A percentile compares a stretch with the other conserved stretches of the same genome.
Evolutionary conservation across 495 filamentous ascomycete genomes (phyloP).

Genomic region (Recurvomyces mirabilis): DNA sequence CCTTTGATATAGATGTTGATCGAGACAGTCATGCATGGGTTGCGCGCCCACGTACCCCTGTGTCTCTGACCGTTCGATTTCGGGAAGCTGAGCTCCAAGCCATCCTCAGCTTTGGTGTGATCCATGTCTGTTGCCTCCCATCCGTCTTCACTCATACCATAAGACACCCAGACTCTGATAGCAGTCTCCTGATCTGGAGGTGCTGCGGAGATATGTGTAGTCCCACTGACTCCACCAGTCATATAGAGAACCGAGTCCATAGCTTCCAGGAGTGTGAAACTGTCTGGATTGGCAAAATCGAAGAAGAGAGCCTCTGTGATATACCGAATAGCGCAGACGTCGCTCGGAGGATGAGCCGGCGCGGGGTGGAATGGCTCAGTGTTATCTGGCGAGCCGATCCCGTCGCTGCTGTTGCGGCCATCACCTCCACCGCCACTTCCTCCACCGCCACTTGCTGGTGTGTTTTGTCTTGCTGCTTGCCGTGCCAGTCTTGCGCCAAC

Average conservation of each 20-base stretch:
- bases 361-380: neutral
- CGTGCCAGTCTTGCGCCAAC: too few relatives aligned
- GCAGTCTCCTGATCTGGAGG: neutral
- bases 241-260: neutral
- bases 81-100: neutral
- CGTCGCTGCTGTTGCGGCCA: too few relatives aligned
- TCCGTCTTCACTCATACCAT: neutral
- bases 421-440: too few relatives aligned
- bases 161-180: neutral
- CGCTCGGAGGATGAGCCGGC: neutral
- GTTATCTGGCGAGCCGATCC: neutral
- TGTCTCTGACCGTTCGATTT: neutral
- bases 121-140: conserved; percentile 1
- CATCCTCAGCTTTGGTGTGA: neutral
- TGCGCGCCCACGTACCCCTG: neutral
- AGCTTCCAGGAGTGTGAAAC: conserved; percentile 1
- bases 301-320: neutral
- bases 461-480: too few relatives aligned
- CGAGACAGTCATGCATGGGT: conserved; percentile 2
- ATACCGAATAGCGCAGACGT: neutral
- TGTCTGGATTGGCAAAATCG: neutral
- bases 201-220: neutral
- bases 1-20: conserved; percentile 1
- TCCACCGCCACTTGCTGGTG: too few relatives aligned
- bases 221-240: conserved; percentile 2